A percentile compares a stretch with the other conserved stretches of the same genome.
Conservation (phyloP, 1,284 basidiomycete genomes). For the Tremellales sp. region DNA sequence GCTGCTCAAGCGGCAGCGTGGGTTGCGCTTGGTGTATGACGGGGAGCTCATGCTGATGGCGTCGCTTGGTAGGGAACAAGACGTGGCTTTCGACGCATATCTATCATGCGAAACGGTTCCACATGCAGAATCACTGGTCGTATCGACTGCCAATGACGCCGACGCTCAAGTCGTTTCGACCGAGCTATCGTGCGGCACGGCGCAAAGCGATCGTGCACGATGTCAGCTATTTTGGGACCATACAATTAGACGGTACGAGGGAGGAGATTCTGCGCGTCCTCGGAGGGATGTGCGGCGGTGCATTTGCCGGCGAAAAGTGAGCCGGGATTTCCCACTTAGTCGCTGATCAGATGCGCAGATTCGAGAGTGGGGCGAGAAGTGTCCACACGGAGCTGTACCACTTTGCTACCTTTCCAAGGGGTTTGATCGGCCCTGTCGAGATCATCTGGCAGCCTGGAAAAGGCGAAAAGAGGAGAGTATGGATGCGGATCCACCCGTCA, state of each 20-base stretch:
- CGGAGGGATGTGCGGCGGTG: constrained; percentile 40
- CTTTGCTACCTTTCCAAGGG: constrained; percentile 59
- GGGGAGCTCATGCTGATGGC: constrained; percentile 2
- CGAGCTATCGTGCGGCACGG: constrained; percentile 78
- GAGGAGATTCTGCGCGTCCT: constrained; percentile 56
- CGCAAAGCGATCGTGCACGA: constrained; percentile 82
- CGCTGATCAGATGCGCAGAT: constrained; percentile 51
- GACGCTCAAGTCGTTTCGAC: constrained; percentile 82
- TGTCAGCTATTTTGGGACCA: constrained; percentile 71
- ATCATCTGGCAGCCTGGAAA: constrained; percentile 64
- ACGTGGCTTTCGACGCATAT: constrained; percentile 88
- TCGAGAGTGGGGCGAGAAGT: constrained; percentile 53
- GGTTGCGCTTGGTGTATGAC: constrained; percentile 2
- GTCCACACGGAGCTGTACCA: constrained; percentile 41
- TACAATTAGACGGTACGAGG: constrained; percentile 67
- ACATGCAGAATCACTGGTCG: constrained; percentile 86
- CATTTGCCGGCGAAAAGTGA: constrained; percentile 37
- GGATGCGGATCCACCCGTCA: constrained; percentile 74
- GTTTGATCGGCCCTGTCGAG: constrained; percentile 64
- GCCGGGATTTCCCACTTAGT: constrained; percentile 4
- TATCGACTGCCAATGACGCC: constrained; percentile 78
- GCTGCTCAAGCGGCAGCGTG: constrained; percentile 34
- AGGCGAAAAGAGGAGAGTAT: constrained; percentile 50
- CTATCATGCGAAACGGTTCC: constrained; percentile 91
- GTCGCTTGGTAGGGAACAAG: constrained; percentile 60